Conservation (phyloP, 2,329 filamentous ascomycete genomes). For the Hypoxylon sp. region DNA sequence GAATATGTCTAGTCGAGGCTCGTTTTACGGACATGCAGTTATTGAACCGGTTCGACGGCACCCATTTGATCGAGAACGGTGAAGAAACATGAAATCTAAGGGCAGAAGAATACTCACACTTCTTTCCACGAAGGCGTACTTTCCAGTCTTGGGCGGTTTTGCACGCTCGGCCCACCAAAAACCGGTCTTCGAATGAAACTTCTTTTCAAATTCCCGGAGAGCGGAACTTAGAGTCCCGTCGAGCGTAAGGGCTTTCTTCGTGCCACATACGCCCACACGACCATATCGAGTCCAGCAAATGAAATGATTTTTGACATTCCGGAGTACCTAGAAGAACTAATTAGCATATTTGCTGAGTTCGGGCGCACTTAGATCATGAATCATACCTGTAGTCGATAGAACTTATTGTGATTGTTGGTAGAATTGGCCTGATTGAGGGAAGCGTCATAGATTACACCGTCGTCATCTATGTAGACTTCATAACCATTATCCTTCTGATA, state of each 20-base stretch:
- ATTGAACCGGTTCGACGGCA: no score
- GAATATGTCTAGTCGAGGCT: background rate
- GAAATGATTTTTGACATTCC: conserved; percentile 60
- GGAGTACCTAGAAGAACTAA: conserved; percentile 59
- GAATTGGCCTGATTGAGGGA: conserved; percentile 85
- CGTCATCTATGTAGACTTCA: conserved; percentile 76
- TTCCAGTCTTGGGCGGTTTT: conserved; percentile 71
- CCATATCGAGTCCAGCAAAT: conserved; percentile 85
- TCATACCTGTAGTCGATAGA: conserved; percentile 79
- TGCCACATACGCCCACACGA: conserved; percentile 76
- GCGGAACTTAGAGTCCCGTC: conserved; percentile 61
- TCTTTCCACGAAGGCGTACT: conserved; percentile 86
- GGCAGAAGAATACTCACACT: conserved; percentile 56
- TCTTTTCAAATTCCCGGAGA: conserved; percentile 68
- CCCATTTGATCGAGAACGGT: no score
- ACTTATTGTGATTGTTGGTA: conserved; percentile 83
- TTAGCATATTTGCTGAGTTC: conserved; percentile 11
- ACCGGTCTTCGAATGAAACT: conserved; percentile 75
- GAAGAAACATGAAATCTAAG: background rate
- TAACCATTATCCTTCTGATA: conserved; percentile 56
- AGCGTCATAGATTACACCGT: conserved; percentile 81
- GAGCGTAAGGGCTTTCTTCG: conserved; percentile 61
- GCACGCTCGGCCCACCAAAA: conserved; percentile 68
- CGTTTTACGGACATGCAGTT: background rate
- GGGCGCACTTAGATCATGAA: conserved; percentile 16